Percentiles rank a stretch among this genome's conserved stretches.
These are phyloP conservation scores for Pseudocercospora macadamiae DNA, from an alignment of 2,329 filamentous ascomycete genomes.

Conservation along the genomic window DNA sequence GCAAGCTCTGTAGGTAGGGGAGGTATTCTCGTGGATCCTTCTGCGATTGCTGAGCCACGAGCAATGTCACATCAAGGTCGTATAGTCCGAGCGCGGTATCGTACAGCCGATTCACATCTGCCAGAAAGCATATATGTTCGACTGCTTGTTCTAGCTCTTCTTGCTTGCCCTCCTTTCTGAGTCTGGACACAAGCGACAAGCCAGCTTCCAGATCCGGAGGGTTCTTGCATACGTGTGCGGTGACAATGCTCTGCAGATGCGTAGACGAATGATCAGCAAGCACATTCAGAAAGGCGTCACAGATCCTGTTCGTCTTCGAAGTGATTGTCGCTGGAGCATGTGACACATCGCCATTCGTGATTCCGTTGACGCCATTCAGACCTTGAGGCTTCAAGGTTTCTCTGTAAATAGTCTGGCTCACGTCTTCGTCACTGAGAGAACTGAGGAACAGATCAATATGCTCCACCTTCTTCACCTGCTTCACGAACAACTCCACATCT, in stretches of 20 bases:
- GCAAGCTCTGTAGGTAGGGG: conserved; percentile 87
- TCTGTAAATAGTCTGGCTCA: conserved; percentile 89
- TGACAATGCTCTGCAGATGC: conserved; percentile 88
- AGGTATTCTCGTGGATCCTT: conserved; percentile 94
- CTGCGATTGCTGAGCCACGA: conserved; percentile 94
- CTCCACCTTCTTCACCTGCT: conserved; percentile 78
- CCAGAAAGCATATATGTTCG: conserved; percentile 96
- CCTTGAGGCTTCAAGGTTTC: conserved; percentile 67
- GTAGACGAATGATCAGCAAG: conserved; percentile 64
- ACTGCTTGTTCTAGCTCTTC: conserved; percentile 83
- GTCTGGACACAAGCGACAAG: conserved; percentile 73
- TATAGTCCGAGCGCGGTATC: conserved; percentile 89
- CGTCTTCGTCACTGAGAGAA: conserved; percentile 71
- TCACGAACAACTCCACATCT: conserved; percentile 75
- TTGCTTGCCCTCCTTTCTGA: conserved; percentile 65
- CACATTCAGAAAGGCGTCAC: conserved; percentile 75
- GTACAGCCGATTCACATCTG: conserved; percentile 89
- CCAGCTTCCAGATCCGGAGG: conserved; percentile 90
- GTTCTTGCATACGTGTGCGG: conserved; percentile 88
- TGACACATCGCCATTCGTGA: conserved; percentile 17
- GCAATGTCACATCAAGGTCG: conserved; percentile 82
- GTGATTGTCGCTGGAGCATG: conserved; percentile 10
- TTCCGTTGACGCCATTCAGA: not conserved
- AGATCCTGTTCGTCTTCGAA: conserved; percentile 83
- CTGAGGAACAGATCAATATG: conserved; percentile 84